Evolutionary conservation across 169 alveolate genomes (phyloP).

Genomic region (Plasmodium gaboni): DNA sequence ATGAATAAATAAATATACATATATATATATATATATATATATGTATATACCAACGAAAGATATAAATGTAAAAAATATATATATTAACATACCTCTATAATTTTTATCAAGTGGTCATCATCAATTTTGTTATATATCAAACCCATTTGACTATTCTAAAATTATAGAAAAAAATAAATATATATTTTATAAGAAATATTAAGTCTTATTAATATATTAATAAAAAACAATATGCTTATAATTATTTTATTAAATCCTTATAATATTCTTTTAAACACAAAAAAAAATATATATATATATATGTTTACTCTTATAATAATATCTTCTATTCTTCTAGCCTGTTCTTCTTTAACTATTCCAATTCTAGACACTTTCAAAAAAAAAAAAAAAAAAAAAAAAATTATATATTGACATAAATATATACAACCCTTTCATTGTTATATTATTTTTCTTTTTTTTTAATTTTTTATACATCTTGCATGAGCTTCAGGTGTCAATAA

Average conservation of each 20-base stretch:
- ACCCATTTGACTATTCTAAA: slow-evolving; percentile 76
- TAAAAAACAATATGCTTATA: too few relatives aligned
- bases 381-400: slow-evolving; percentile 7
- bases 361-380: slow-evolving; percentile 67
- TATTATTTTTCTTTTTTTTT: slow-evolving; percentile 5
- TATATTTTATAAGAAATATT: too few relatives aligned
- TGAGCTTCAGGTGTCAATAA: slow-evolving; percentile 75
- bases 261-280: too few relatives aligned
- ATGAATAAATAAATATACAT: background rate
- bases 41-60: too few relatives aligned
- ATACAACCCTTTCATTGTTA: background rate
- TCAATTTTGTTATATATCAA: slow-evolving; percentile 41
- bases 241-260: too few relatives aligned
- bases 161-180: background rate
- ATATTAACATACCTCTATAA: slow-evolving; percentile 63
- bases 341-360: slow-evolving; percentile 66
- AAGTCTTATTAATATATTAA: too few relatives aligned
- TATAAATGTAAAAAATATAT: background rate
- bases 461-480: slow-evolving; percentile 39
- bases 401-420: background rate
- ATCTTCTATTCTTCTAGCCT: slow-evolving; percentile 67
- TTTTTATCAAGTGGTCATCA: slow-evolving; percentile 66
- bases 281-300: background rate
- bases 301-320: slow-evolving; percentile 56
- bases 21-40: too few relatives aligned